A percentile compares a stretch with the other conserved stretches of the same genome.
Evolutionary conservation across 345 rosid species (phyloP).

Genomic region (Sapria himalayana): DNA sequence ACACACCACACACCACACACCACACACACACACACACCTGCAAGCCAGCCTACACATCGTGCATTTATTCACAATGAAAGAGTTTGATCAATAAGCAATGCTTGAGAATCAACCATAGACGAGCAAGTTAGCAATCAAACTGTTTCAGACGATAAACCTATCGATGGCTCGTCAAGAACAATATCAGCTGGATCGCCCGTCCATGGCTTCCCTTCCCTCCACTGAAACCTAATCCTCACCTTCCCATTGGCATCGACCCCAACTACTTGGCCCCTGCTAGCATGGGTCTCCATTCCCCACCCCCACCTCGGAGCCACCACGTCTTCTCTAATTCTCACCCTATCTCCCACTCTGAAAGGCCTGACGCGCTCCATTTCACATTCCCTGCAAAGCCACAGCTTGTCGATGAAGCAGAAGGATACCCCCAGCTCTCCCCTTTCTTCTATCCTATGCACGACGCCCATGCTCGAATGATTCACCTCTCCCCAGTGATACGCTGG

Average conservation of each 20-base stretch:
- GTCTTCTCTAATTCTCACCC: constrained; percentile 54
- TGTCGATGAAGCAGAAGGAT: constrained; percentile 68
- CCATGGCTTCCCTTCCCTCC: constrained; percentile 98
- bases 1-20: too few relatives aligned
- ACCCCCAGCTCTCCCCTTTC: constrained; percentile 66
- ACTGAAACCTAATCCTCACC: constrained; percentile 64
- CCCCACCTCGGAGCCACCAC: constrained; percentile 81
- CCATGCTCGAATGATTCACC: constrained; percentile 70
- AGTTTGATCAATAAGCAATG: too few relatives aligned
- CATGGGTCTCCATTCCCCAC: constrained; percentile 98
- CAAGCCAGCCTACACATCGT: too few relatives aligned
- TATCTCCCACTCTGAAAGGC: constrained; percentile 53
- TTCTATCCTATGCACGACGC: constrained; percentile 79
- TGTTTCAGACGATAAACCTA: too few relatives aligned
- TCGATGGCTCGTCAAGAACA: constrained; percentile 43
- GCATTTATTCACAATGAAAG: too few relatives aligned
- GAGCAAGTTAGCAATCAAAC: too few relatives aligned
- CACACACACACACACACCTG: too few relatives aligned
- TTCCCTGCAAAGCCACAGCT: constrained; percentile 84
- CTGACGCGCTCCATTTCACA: constrained; percentile 65
- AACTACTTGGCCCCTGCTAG: constrained; percentile 72
- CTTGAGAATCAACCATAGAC: too few relatives aligned
- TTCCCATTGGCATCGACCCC: constrained; percentile 96
- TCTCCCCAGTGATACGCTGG: constrained; percentile 96
- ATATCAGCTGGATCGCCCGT: constrained; percentile 94